Evolutionary conservation across 306 rosid genomes (phyloP).

Genomic region (Castanopsis chinensis): DNA sequence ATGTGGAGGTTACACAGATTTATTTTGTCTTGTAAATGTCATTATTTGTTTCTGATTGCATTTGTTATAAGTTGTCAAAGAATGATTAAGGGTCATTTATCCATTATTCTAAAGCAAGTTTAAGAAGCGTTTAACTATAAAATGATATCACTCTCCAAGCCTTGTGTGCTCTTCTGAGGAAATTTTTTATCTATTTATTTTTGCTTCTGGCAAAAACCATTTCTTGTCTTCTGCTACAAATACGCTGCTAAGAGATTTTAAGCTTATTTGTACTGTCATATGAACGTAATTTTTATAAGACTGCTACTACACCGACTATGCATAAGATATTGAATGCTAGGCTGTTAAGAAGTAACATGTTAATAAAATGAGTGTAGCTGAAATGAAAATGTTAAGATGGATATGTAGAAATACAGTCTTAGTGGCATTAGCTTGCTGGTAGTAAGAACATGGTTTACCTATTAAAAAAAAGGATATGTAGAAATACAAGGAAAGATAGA

Average conservation of each 20-base stretch:
- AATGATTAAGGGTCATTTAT: background rate
- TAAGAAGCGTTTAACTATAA: background rate
- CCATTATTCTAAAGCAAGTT: background rate
- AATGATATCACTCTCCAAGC: background rate
- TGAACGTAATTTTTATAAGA: background rate
- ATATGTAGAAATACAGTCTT: too few relatives aligned
- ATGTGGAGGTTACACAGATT: background rate
- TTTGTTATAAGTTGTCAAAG: background rate
- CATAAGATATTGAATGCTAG: too few relatives aligned
- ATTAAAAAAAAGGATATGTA: too few relatives aligned
- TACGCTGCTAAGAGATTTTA: background rate
- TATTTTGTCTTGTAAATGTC: background rate
- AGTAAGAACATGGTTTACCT: too few relatives aligned
- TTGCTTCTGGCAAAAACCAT: background rate
- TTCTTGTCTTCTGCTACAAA: background rate
- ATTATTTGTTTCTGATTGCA: background rate
- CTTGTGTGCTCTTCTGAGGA: background rate
- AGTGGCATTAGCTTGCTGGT: too few relatives aligned
- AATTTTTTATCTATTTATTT: too few relatives aligned
- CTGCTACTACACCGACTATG: background rate
- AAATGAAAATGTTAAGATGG: too few relatives aligned
- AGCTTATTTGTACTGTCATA: background rate
- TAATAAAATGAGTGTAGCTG: too few relatives aligned
- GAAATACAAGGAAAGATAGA: too few relatives aligned
- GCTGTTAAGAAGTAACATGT: too few relatives aligned